Base-by-base conservation (phyloP, 495 filamentous ascomycete genomes). In the Aspergillus nidulans region DNA sequence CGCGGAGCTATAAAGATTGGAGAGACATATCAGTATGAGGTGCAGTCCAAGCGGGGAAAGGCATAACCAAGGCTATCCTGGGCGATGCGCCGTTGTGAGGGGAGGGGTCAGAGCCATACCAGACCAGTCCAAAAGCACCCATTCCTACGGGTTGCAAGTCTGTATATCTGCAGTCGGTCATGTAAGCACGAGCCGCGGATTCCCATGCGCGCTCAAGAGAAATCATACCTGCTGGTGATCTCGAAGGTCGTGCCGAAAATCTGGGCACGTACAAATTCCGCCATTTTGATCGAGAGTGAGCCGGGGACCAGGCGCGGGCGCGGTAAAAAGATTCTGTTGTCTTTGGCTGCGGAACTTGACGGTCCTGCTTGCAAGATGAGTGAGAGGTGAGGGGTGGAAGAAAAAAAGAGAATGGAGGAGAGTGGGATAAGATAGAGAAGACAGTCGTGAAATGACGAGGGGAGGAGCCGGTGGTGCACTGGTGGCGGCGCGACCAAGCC, bases 231-330 rank as follows among this genome's bases (percentile, higher is more conserved):
- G 79, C 92, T 97, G 58, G 94, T 98, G 75, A 98, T 98, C 82
- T 98, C 94, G 66, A 98, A 98, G 59, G 94, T 97, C 48, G 95
- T 97, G 71, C 94, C 95, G 69, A 98, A 98, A 71, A 98, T 97
- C 84, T 96, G 91, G 66, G 94, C 92, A 71, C 94, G 89, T 64
- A 97, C 91, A 77, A 98, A 98, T 85, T 97, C 94, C 69, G 92
- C 92, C 92, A 97, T 96, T 62, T 66, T 80, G 65, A 63, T 59
- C 60, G 63, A 51, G 49, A 51, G 41, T 20, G 42, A 53, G 42
- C 26, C 53, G 52, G 45, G 52, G 45, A 60, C 45, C 55, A 58
- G 36, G 42, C 53, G 41, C 25, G 36, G 49, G 36, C 43, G 51
- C 51, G 36, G 43, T 32, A 51, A n/a, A 41, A 41, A 30, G 20